Percentiles rank a stretch among this genome's conserved stretches.
Conservation (phyloP, 331 rosid species). For the Malus hybrid region DNA sequence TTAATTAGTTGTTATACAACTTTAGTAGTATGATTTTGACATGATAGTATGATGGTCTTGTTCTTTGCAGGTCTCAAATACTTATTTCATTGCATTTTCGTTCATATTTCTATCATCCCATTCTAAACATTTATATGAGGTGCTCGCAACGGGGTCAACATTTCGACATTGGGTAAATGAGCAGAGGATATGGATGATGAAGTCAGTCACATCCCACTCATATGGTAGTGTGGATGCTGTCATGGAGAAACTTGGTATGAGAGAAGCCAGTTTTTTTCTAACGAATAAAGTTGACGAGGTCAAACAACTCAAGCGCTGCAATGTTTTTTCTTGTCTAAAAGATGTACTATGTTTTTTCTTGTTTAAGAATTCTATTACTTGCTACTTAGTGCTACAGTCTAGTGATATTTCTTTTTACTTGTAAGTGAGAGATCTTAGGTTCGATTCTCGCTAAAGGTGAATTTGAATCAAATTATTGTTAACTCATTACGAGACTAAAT, state of each 20-base stretch:
- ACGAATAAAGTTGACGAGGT: constrained; percentile 23
- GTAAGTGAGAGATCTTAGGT: no score
- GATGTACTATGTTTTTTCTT: no score
- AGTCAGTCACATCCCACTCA: constrained; percentile 36
- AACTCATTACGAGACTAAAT: no score
- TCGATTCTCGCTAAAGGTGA: no score
- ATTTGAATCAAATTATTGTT: no score
- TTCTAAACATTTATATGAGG: neutral
- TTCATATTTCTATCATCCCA: neutral
- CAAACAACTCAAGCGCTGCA: constrained; percentile 2
- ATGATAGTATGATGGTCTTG: no score
- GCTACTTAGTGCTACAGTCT: no score
- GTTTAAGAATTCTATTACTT: no score
- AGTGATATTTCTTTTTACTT: no score
- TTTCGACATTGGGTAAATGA: constrained; percentile 18
- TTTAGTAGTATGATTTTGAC: no score
- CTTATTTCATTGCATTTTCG: neutral
- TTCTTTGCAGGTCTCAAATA: neutral
- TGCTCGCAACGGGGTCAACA: neutral
- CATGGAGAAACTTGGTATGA: constrained; percentile 48
- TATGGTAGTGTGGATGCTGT: constrained; percentile 52
- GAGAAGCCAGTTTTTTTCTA: constrained; percentile 36
- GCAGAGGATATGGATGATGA: constrained; percentile 75
- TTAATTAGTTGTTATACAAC: no score
- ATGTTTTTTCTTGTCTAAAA: no score